A percentile compares a stretch with the other conserved stretches of the same genome.
phyloP scores from a whole-genome alignment of 2,329 filamentous ascomycete species.

The Beauveria pseudobassiana region DNA sequence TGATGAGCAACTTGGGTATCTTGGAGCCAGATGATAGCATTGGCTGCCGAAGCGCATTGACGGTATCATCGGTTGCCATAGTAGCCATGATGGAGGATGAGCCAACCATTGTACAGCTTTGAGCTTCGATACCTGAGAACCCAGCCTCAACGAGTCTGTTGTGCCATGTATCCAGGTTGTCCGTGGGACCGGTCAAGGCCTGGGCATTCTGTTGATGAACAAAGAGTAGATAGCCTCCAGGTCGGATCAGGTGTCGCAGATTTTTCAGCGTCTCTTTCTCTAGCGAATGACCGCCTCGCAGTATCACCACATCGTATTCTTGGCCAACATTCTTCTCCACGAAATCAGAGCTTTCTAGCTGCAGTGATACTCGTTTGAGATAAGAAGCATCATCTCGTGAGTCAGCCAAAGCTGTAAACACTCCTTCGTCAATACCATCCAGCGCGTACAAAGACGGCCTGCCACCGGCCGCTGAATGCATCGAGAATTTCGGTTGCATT shows the following conservation, averaged over 20 bases:
- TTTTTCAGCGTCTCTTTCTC: not conserved
- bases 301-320: not conserved
- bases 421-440: not conserved
- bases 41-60: not conserved
- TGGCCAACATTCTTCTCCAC: not conserved
- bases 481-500: not conserved
- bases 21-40: not conserved
- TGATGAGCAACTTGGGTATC: not conserved
- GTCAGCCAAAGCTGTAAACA: not conserved
- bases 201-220: not conserved
- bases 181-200: no score
- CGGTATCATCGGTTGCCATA: not conserved
- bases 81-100: not conserved
- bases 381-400: not conserved
- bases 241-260: not conserved
- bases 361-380: not conserved
- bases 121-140: not conserved
- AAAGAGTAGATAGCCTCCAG: not conserved
- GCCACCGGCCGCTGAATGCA: not conserved
- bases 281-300: not conserved
- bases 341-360: not conserved
- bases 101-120: not conserved
- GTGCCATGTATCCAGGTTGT: not conserved
- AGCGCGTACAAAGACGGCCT: not conserved
- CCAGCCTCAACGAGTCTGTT: not conserved